A percentile compares a stretch with the other conserved stretches of the same genome.
phyloP scores from a whole-genome alignment of 495 filamentous ascomycete species.

The Aspergillus panamensis region DNA sequence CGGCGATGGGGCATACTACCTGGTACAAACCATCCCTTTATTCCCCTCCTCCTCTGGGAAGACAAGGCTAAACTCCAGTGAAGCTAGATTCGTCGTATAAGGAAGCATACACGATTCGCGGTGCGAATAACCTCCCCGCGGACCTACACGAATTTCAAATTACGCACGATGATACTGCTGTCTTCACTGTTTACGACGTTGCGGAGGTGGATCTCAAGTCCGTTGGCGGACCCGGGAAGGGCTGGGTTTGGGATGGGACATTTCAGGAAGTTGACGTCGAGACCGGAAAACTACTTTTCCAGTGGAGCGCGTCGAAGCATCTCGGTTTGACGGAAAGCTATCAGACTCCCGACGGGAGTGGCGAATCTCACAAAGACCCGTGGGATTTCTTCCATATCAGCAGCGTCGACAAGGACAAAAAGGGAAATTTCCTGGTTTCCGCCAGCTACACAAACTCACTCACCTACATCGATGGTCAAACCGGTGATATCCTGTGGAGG shows the following conservation, averaged over 20 bases:
- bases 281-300: slow-evolving; percentile 39
- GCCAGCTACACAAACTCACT: slow-evolving; percentile 40
- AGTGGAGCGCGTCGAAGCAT: slow-evolving; percentile 43
- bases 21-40: slow-evolving; percentile 36
- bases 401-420: slow-evolving; percentile 41
- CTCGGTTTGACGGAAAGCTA: slow-evolving; percentile 28
- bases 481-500: slow-evolving; percentile 40
- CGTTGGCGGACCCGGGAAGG: slow-evolving; percentile 37
- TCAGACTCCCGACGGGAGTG: slow-evolving; percentile 23
- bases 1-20: slow-evolving; percentile 46
- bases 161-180: slow-evolving; percentile 46
- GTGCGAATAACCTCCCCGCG: slow-evolving; percentile 28
- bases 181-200: slow-evolving; percentile 49
- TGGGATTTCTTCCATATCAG: slow-evolving; percentile 51
- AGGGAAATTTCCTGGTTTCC: slow-evolving; percentile 45
- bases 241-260: slow-evolving; percentile 50
- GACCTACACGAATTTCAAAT: slow-evolving; percentile 50
- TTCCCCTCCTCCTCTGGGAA: neutral
- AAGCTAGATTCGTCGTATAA: slow-evolving; percentile 50
- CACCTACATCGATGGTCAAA: slow-evolving; percentile 30
- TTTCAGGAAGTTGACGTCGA: slow-evolving; percentile 50
- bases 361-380: slow-evolving; percentile 24
- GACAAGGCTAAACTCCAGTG: neutral
- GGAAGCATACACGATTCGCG: slow-evolving; percentile 39
- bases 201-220: slow-evolving; percentile 38